These are phyloP conservation scores for Cicer arietinum DNA, from an alignment of 306 rosid species.

Conservation along the genomic window DNA sequence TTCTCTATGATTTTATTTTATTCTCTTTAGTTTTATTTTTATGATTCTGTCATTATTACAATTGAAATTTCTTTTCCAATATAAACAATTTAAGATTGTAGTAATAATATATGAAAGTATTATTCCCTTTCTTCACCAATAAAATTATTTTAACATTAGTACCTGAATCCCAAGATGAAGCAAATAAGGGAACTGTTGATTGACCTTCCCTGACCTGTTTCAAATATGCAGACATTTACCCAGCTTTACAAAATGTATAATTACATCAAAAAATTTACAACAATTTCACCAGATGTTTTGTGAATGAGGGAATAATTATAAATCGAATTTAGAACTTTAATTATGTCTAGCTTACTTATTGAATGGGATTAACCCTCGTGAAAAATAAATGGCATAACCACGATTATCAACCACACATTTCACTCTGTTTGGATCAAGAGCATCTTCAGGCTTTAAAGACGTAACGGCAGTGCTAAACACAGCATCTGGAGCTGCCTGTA, in stretches of 20 bases:
- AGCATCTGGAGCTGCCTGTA: conserved; percentile 95
- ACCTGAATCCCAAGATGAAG: conserved; percentile 60
- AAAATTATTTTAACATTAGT: neutral
- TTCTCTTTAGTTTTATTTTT: too few relatives aligned
- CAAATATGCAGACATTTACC: conserved; percentile 39
- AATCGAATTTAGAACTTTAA: neutral
- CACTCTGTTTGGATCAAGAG: conserved; percentile 86
- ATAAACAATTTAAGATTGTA: too few relatives aligned
- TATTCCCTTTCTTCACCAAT: too few relatives aligned
- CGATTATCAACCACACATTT: conserved; percentile 79
- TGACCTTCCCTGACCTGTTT: conserved; percentile 81
- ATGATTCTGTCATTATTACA: too few relatives aligned
- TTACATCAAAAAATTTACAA: conserved; percentile 5
- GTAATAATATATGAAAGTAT: too few relatives aligned
- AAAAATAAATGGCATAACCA: conserved; percentile 93
- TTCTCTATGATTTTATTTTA: too few relatives aligned
- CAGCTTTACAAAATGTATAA: conserved; percentile 28
- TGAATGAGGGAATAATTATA: neutral
- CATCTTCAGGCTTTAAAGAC: conserved; percentile 85
- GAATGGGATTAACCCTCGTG: conserved; percentile 92
- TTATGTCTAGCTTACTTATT: conserved; percentile 70
- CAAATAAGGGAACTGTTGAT: conserved; percentile 63
- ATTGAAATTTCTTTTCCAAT: too few relatives aligned
- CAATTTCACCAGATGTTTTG: conserved; percentile 21
- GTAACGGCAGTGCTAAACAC: conserved; percentile 99